phyloP scores from a whole-genome alignment of 1,284 basidiomycete genomes.

The Rhodofomes roseus region DNA sequence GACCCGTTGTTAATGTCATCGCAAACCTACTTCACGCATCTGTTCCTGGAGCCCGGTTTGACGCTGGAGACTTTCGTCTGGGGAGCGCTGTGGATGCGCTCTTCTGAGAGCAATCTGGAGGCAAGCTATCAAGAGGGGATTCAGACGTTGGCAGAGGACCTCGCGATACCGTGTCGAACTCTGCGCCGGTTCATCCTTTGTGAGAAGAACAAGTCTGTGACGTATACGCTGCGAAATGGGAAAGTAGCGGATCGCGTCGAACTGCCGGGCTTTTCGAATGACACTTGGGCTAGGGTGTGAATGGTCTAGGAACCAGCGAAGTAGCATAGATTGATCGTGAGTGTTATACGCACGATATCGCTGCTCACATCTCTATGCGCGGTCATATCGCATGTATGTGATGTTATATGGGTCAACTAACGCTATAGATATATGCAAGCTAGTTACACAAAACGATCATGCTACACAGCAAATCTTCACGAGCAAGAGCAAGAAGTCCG shows the following conservation, averaged over 20 bases:
- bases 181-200: neutral
- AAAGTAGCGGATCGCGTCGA: no score
- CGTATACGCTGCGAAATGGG: no score
- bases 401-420: no score
- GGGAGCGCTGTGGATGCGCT: neutral
- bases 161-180: neutral
- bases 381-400: no score
- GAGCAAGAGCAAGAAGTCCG: neutral
- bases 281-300: no score
- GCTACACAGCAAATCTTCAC: neutral
- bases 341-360: no score
- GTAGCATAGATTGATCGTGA: no score
- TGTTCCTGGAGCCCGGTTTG: neutral
- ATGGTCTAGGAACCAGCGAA: no score
- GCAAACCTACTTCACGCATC: neutral
- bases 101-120: no score
- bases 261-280: no score
- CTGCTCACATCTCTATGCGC: no score
- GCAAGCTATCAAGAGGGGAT: neutral
- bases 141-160: neutral
- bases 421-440: neutral
- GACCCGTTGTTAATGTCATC: neutral
- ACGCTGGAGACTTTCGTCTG: neutral
- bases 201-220: no score
- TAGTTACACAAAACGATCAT: neutral